Evolutionary conservation across 352 stramenopile genomes (phyloP).

Genomic region (Globisporangium lucens): DNA sequence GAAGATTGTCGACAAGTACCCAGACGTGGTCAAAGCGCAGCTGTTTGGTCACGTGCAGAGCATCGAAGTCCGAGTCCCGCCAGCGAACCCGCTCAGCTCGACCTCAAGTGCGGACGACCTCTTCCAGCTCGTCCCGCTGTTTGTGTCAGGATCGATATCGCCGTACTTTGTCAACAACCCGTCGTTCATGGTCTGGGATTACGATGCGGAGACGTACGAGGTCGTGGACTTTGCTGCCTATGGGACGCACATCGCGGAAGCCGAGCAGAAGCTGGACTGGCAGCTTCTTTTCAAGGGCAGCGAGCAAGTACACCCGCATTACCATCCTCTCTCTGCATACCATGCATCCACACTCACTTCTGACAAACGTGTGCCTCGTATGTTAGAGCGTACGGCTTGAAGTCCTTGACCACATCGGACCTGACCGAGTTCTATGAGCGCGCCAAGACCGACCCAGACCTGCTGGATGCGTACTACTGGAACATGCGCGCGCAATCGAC

Average conservation of each 20-base stretch:
- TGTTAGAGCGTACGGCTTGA: conserved; percentile 46
- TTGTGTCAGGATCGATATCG: conserved; percentile 78
- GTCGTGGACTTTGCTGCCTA: conserved; percentile 71
- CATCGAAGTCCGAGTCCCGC: conserved; percentile 82
- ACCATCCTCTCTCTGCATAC: no score
- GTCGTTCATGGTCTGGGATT: conserved; percentile 85
- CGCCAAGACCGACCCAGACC: conserved; percentile 38
- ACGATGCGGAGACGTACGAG: conserved; percentile 57
- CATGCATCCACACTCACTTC: no score
- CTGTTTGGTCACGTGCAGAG: conserved; percentile 91
- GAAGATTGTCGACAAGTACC: conserved; percentile 55
- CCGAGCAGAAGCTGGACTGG: conserved; percentile 38
- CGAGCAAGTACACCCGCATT: conserved; percentile 3
- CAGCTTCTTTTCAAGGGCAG: conserved; percentile 49
- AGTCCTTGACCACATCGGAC: conserved; percentile 37
- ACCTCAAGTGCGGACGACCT: conserved; percentile 8
- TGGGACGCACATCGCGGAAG: conserved; percentile 57
- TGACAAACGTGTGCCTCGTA: not conserved
- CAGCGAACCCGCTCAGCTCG: conserved; percentile 10
- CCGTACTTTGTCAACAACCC: conserved; percentile 89
- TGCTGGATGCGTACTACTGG: conserved; percentile 71
- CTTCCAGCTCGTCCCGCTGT: conserved; percentile 55
- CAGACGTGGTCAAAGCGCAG: conserved; percentile 73
- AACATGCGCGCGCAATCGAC: conserved; percentile 76
- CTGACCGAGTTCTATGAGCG: conserved; percentile 47